Evolutionary conservation across 495 filamentous ascomycete species (phyloP).

Genomic region (Podospora pseudocomata): DNA sequence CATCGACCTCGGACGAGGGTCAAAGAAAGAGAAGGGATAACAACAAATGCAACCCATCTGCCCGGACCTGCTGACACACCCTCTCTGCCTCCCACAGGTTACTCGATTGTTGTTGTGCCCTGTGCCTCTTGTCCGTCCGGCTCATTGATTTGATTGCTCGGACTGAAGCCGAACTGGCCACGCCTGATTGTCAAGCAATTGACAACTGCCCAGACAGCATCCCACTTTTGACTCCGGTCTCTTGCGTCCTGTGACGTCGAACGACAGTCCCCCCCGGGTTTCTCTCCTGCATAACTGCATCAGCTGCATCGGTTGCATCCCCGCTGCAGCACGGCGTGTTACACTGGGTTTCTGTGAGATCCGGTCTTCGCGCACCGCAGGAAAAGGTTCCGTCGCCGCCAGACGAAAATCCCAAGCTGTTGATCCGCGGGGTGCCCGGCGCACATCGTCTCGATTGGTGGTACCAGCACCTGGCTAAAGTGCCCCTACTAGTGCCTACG

Average conservation of each 20-base stretch:
- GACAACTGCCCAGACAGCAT: not conserved
- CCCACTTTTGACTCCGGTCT: slow-evolving; percentile 5
- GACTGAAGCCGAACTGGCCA: not conserved
- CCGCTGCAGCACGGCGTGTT: slow-evolving; percentile 17
- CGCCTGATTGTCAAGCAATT: not conserved
- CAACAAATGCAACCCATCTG: not conserved
- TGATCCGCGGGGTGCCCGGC: slow-evolving; percentile 7
- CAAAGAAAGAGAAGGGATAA: not conserved
- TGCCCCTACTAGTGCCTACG: not conserved
- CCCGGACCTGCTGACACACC: not conserved
- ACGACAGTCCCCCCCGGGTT: slow-evolving; percentile 18
- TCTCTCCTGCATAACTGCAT: slow-evolving; percentile 17
- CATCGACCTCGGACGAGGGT: not conserved
- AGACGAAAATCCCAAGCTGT: not conserved
- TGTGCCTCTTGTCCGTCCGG: not conserved
- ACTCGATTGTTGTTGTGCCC: no score
- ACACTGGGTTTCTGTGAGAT: slow-evolving; percentile 19
- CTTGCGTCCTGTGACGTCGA: slow-evolving; percentile 25
- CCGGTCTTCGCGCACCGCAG: not conserved
- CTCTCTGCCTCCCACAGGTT: not conserved
- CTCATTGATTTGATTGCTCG: not conserved
- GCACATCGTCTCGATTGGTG: not conserved
- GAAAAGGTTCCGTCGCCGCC: slow-evolving; percentile 8
- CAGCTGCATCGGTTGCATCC: not conserved
- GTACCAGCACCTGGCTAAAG: not conserved